Percentiles rank a stretch among this genome's conserved stretches.
These are phyloP conservation scores for Albophoma yamanashiensis DNA, from an alignment of 2,329 filamentous ascomycete genomes.

Conservation along the genomic window DNA sequence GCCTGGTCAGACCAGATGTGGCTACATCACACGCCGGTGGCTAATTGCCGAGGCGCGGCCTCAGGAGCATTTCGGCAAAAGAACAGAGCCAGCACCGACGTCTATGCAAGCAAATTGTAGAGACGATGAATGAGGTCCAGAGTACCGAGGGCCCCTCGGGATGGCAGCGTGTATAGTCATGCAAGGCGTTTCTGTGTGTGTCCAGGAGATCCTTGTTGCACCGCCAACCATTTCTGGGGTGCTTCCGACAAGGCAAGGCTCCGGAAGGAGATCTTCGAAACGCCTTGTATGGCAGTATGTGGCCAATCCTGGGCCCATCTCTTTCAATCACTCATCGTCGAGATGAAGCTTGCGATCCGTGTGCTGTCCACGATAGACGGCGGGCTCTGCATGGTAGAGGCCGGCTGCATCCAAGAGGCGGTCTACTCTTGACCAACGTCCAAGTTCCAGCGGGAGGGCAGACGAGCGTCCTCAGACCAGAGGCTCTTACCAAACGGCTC, in stretches of 20 bases:
- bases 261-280: slow-evolving; percentile 21
- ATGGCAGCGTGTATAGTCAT: slow-evolving; percentile 24
- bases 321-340: slow-evolving; percentile 8
- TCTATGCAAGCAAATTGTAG: not conserved
- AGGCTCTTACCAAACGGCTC: slow-evolving; percentile 70
- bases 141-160: slow-evolving; percentile 33
- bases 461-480: slow-evolving; percentile 65
- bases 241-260: slow-evolving; percentile 34
- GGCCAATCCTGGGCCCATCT: slow-evolving; percentile 33
- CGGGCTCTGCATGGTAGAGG: slow-evolving; percentile 5
- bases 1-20: slow-evolving; percentile 41
- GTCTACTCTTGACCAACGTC: slow-evolving; percentile 38
- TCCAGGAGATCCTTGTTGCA: slow-evolving; percentile 27
- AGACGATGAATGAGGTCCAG: slow-evolving; percentile 11
- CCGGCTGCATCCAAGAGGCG: slow-evolving; percentile 22
- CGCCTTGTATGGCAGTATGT: slow-evolving; percentile 34
- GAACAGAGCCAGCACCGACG: slow-evolving; percentile 6
- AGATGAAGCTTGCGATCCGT: slow-evolving; percentile 9
- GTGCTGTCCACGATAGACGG: slow-evolving; percentile 9
- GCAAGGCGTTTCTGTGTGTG: slow-evolving; percentile 34
- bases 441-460: slow-evolving; percentile 54
- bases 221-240: slow-evolving; percentile 15
- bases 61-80: slow-evolving; percentile 21
- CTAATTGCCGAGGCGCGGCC: slow-evolving; percentile 29
- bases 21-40: slow-evolving; percentile 32